Percentiles rank a stretch among this genome's conserved stretches.
These are phyloP conservation scores for Aspergillus terreus DNA, from an alignment of 2,329 filamentous ascomycete genomes.

Conservation along the genomic window DNA sequence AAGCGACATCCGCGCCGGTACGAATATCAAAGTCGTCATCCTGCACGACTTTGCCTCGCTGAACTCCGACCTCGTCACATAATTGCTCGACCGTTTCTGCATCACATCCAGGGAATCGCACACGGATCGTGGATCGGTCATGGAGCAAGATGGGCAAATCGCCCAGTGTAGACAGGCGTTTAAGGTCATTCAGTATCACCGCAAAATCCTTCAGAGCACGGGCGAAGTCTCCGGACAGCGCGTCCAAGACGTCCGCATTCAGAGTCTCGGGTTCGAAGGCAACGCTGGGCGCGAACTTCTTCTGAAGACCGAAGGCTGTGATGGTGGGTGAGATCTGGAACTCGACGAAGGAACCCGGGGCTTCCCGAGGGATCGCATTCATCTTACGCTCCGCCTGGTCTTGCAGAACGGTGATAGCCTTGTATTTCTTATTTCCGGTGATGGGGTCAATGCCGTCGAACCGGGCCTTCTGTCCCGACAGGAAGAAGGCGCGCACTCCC, in stretches of 20 bases:
- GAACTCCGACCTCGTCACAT: slow-evolving; percentile 82
- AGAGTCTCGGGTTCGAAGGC: slow-evolving; percentile 57
- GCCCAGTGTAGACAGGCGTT: slow-evolving; percentile 70
- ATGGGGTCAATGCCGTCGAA: slow-evolving; percentile 71
- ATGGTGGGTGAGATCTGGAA: slow-evolving; percentile 86
- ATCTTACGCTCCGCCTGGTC: slow-evolving; percentile 69
- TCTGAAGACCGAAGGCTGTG: slow-evolving; percentile 65
- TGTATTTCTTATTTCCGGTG: slow-evolving; percentile 74
- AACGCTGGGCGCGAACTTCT: slow-evolving; percentile 21
- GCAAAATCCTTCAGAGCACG: slow-evolving; percentile 80
- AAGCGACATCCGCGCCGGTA: slow-evolving; percentile 66
- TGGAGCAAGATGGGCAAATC: slow-evolving; percentile 78
- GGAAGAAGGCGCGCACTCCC: slow-evolving; percentile 84
- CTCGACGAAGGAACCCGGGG: slow-evolving; percentile 78
- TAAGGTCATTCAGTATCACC: slow-evolving; percentile 74
- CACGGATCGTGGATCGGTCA: slow-evolving; percentile 63
- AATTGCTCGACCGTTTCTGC: slow-evolving; percentile 74
- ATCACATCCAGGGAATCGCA: slow-evolving; percentile 90
- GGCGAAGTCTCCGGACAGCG: slow-evolving; percentile 83
- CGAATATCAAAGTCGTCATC: slow-evolving; percentile 70
- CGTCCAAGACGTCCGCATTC: slow-evolving; percentile 78
- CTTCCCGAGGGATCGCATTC: slow-evolving; percentile 48
- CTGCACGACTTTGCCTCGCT: slow-evolving; percentile 72
- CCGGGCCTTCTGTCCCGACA: slow-evolving; percentile 84
- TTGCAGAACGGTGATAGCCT: slow-evolving; percentile 69